A percentile compares a stretch with the other conserved stretches of the same genome.
Evolutionary conservation across 2,329 filamentous ascomycete species (phyloP).

Genomic region (Diplocarpon rosae): DNA sequence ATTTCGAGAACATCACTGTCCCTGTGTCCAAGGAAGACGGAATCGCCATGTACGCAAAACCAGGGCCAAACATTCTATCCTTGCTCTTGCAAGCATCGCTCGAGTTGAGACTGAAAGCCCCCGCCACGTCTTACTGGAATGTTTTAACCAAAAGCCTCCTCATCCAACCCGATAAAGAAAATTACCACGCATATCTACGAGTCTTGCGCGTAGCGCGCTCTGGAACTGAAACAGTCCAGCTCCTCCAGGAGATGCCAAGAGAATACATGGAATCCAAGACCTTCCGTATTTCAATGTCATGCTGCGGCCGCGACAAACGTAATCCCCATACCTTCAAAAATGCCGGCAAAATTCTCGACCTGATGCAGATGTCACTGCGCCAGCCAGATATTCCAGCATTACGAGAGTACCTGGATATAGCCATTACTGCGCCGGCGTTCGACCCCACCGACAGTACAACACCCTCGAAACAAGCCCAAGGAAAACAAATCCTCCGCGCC

Average conservation of each 20-base stretch:
- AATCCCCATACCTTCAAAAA: conserved; percentile 59
- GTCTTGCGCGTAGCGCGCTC: conserved; percentile 55
- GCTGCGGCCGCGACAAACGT: conserved; percentile 65
- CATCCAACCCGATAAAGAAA: conserved; percentile 62
- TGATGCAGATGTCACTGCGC: conserved; percentile 41
- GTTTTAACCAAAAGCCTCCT: conserved; percentile 49
- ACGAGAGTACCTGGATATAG: conserved; percentile 44
- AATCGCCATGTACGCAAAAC: conserved; percentile 29
- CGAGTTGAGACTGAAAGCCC: conserved; percentile 45
- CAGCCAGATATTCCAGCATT: conserved; percentile 41
- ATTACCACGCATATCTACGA: conserved; percentile 58
- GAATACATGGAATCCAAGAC: conserved; percentile 37
- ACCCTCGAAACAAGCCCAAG: conserved; percentile 34
- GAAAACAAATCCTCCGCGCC: conserved; percentile 39
- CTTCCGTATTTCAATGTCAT: conserved; percentile 62
- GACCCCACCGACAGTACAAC: conserved; percentile 16
- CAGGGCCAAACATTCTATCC: conserved; percentile 51
- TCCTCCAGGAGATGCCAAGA: conserved; percentile 45
- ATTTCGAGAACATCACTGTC: neutral
- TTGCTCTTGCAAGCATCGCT: conserved; percentile 56
- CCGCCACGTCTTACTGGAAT: conserved; percentile 71
- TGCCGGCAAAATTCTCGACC: conserved; percentile 52
- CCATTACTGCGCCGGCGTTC: conserved; percentile 28
- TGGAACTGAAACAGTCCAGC: conserved; percentile 47
- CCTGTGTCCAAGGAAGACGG: conserved; percentile 3